phyloP scores from a whole-genome alignment of 2,329 filamentous ascomycete genomes.

The Chrysoporthe cubensis region DNA sequence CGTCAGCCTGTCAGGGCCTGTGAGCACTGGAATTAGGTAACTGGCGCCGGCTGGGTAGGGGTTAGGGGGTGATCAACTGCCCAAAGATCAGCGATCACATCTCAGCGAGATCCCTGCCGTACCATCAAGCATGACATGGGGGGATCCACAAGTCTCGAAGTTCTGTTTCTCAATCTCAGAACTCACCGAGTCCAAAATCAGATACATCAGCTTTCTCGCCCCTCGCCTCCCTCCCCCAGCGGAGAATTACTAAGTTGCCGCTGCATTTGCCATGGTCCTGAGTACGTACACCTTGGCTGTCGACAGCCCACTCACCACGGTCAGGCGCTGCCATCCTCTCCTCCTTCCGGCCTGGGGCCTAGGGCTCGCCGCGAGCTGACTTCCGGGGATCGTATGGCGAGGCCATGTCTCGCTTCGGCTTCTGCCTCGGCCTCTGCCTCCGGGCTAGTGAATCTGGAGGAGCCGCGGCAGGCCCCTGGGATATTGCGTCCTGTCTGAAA shows the following conservation, averaged over 20 bases:
- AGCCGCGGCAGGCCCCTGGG: background rate
- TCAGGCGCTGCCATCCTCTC: background rate
- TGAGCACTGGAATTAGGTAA: background rate
- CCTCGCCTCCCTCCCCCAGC: background rate
- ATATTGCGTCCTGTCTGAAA: too few species aligned
- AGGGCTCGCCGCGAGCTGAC: background rate
- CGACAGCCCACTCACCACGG: background rate
- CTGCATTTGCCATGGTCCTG: background rate
- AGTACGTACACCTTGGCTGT: background rate
- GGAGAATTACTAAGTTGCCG: background rate
- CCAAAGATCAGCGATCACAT: background rate
- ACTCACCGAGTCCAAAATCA: background rate
- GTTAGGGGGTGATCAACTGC: background rate
- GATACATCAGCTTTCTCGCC: background rate
- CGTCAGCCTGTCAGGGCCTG: background rate
- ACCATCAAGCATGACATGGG: background rate
- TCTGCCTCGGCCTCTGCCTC: background rate
- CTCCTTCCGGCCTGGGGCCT: background rate
- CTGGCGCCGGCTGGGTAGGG: background rate
- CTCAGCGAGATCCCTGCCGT: background rate
- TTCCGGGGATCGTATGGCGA: background rate
- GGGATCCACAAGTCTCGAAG: background rate
- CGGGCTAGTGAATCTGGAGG: background rate
- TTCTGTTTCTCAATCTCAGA: background rate
- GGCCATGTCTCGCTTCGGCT: background rate